A percentile compares a stretch with the other conserved stretches of the same genome.
phyloP scores from a whole-genome alignment of 768 basidiomycete species.

The Naganishia onofrii region DNA sequence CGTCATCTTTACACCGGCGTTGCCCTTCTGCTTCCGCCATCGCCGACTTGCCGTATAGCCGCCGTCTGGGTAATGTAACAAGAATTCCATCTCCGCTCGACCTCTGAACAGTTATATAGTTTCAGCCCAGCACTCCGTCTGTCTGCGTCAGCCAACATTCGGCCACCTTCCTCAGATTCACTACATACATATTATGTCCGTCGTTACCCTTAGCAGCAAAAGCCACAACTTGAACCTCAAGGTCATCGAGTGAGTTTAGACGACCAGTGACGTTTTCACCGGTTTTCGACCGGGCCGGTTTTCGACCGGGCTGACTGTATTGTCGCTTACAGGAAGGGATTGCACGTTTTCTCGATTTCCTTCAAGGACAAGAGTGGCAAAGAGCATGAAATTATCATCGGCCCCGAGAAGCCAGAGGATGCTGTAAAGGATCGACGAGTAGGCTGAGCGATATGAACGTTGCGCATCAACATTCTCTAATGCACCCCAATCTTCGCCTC shows the following conservation, averaged over 20 bases:
- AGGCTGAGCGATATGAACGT: neutral
- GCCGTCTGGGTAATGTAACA: neutral
- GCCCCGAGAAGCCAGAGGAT: slow-evolving; percentile 30
- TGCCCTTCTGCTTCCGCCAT: neutral
- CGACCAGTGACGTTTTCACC: too few relatives aligned
- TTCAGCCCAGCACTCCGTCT: too few relatives aligned
- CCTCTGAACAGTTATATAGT: too few relatives aligned
- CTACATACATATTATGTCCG: slow-evolving; percentile 7
- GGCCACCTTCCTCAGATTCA: too few relatives aligned
- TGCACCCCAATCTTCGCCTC: neutral
- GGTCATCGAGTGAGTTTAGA: slow-evolving; percentile 16
- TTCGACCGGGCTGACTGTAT: neutral
- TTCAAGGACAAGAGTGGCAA: slow-evolving; percentile 32
- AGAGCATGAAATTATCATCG: slow-evolving; percentile 34
- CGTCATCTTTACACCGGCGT: neutral
- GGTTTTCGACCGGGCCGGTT: neutral
- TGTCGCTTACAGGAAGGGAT: slow-evolving; percentile 24
- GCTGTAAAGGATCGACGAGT: slow-evolving; percentile 30
- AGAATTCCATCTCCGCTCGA: neutral
- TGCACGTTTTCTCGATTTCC: slow-evolving; percentile 32
- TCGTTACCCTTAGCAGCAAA: slow-evolving; percentile 20
- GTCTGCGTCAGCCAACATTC: too few relatives aligned
- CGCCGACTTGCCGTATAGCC: slow-evolving; percentile 18
- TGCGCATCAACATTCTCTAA: neutral
- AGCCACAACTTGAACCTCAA: slow-evolving; percentile 21